Percentiles rank a stretch among this genome's conserved stretches.
Evolutionary conservation across 2,329 filamentous ascomycete species (phyloP).

Genomic region (Apiospora kogelbergensis): DNA sequence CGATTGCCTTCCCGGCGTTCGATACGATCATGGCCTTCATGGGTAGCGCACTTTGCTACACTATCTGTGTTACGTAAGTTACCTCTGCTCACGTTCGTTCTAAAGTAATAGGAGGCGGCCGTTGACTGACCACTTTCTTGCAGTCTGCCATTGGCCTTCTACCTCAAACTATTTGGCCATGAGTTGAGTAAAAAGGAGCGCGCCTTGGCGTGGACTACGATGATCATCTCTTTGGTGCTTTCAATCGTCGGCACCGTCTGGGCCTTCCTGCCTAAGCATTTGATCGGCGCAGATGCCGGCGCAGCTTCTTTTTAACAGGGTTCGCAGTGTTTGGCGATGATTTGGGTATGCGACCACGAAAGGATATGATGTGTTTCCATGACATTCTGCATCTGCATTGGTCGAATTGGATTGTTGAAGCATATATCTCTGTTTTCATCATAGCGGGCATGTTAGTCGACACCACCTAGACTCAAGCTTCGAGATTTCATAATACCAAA

Average conservation of each 20-base stretch:
- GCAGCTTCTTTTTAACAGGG: not conserved
- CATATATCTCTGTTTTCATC: not conserved
- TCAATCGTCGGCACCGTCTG: slow-evolving; percentile 80
- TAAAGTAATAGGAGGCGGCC: not conserved
- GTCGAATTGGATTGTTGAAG: not conserved
- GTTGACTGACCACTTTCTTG: not conserved
- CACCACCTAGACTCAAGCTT: not conserved
- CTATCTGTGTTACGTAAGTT: slow-evolving; percentile 79
- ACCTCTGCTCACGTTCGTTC: not conserved
- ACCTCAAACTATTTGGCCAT: slow-evolving; percentile 82
- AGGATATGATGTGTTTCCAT: not conserved
- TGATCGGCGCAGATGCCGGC: slow-evolving; percentile 56
- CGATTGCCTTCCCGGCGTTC: slow-evolving; percentile 71
- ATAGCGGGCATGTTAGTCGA: not conserved
- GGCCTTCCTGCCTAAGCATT: slow-evolving; percentile 80
- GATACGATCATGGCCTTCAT: slow-evolving; percentile 91
- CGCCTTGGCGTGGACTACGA: slow-evolving; percentile 65
- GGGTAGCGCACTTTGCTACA: slow-evolving; percentile 87
- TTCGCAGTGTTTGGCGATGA: not conserved
- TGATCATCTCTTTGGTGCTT: slow-evolving; percentile 67
- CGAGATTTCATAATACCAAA: not conserved
- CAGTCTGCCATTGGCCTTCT: slow-evolving; percentile 77
- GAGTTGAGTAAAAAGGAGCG: slow-evolving; percentile 67
- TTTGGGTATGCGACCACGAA: not conserved
- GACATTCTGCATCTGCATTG: not conserved